Base-by-base conservation (phyloP, 371 early-diverging fungal genomes). In the Mucor sp. region DNA sequence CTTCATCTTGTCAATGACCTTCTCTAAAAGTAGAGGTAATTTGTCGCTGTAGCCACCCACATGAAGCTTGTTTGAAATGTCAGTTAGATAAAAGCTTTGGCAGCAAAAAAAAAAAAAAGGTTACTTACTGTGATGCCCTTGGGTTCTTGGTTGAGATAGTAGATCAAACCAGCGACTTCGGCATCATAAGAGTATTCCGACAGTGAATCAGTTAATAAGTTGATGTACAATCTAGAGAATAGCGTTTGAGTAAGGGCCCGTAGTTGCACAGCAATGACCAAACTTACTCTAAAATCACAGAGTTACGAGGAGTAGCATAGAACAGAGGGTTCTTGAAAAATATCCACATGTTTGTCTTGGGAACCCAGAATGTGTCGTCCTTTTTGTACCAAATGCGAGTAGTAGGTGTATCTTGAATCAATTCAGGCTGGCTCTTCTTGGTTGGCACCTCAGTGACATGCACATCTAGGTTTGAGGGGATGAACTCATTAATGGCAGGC, bases 301-400 rank as follows among this genome's bases (percentile, higher is more conserved):
- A 67, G 57, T 80, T 74, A 37, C 83, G 74, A 56, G 90, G 88
- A 17, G 87, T 83, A 30, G 79, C 81, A 72, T 85, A 82, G 0
- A 80, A 78, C 35, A 82, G 67, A 17, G 91, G 90, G 44, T 84
- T 89, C 56, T 82, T 76, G 30, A 87, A 71, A 27, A 73, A 62
- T 17, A 90, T 77, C 75, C 79, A 82, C 14, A 83, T 71, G 56
- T 81, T 81, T 37, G 89, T 87, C 58, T 93, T 93, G 35, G 95
- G 95, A 3, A 91, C 85, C 85, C 81, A 89, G 75, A 95, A 98
- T 1, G 87, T 90, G 72, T 97, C 96, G 71, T 97, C 97, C 73
- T 91, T 90, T 76, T 96, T 95, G 71, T 94, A 90, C 98, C 98
- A 97, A 47, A 97, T 72, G 43, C 94, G 87, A 7, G 80, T 72